Conservation (phyloP, 768 basidiomycete species). For the Filobasidium wieringae region DNA sequence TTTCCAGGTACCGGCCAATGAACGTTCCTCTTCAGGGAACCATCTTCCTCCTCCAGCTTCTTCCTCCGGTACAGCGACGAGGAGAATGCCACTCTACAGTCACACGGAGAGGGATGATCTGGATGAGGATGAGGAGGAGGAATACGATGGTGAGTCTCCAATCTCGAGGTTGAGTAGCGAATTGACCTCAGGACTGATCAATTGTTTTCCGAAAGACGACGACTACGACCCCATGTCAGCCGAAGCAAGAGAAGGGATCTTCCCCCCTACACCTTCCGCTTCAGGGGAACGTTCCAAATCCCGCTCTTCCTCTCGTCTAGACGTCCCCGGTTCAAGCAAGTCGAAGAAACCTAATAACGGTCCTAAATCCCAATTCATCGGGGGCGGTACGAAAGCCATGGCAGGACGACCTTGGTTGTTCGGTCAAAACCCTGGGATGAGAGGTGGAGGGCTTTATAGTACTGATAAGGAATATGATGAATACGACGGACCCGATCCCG, state of each 20-base stretch:
- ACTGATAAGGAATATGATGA: conserved; percentile 3
- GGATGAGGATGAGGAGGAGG: conserved; percentile 1
- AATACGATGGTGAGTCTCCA: background rate
- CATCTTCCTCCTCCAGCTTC: background rate
- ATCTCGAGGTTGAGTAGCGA: background rate
- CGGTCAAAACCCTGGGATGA: background rate
- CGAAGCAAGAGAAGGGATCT: background rate
- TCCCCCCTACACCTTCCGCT: background rate
- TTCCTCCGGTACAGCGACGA: background rate
- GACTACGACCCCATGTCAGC: background rate
- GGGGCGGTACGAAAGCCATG: background rate
- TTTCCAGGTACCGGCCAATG: background rate
- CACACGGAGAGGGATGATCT: conserved; percentile 7
- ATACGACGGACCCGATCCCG: conserved; percentile 17
- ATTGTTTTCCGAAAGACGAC: background rate
- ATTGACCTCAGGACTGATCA: background rate
- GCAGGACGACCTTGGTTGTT: background rate
- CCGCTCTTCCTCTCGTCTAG: background rate
- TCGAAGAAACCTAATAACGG: background rate
- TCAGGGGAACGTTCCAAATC: background rate
- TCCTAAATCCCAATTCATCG: background rate
- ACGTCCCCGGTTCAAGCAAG: background rate
- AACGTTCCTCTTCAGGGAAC: background rate
- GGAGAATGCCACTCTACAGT: conserved; percentile 4
- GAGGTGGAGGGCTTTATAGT: background rate